phyloP scores from a whole-genome alignment of 2,329 filamentous ascomycete genomes.

The Lachnellula occidentalis region DNA sequence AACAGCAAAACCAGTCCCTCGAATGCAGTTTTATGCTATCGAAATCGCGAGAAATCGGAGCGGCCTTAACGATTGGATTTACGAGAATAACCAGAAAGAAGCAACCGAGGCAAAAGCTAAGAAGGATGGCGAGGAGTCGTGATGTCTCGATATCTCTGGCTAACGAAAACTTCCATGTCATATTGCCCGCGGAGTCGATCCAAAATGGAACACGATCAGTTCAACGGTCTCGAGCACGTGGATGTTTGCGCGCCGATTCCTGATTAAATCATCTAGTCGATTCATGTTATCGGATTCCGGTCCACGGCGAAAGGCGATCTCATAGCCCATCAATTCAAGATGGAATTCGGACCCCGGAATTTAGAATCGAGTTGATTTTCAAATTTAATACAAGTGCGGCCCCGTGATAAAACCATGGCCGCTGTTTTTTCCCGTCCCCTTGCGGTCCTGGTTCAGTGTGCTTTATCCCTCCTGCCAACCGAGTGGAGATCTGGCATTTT shows the following conservation, averaged over 20 bases:
- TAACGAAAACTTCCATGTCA: background rate
- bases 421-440: background rate
- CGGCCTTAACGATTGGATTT: slow-evolving; percentile 95
- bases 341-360: too few relatives aligned
- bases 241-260: too few relatives aligned
- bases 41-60: slow-evolving; percentile 74
- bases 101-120: slow-evolving; percentile 24
- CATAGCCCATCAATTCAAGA: too few relatives aligned
- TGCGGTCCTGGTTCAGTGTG: background rate
- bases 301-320: too few relatives aligned
- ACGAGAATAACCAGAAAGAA: slow-evolving; percentile 69
- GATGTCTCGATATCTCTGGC: background rate
- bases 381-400: background rate
- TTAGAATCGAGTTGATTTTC: too few relatives aligned
- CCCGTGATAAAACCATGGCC: background rate
- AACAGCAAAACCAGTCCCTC: slow-evolving; percentile 38
- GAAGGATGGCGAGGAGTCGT: slow-evolving; percentile 4
- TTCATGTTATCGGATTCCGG: too few relatives aligned
- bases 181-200: background rate
- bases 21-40: slow-evolving; percentile 79
- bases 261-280: too few relatives aligned
- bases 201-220: background rate
- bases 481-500: too few relatives aligned
- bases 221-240: too few relatives aligned
- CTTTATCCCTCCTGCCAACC: too few relatives aligned